Percentiles rank a stretch among this genome's conserved stretches.
phyloP scores from a whole-genome alignment of 306 rosid species.

The Citrullus amarus region DNA sequence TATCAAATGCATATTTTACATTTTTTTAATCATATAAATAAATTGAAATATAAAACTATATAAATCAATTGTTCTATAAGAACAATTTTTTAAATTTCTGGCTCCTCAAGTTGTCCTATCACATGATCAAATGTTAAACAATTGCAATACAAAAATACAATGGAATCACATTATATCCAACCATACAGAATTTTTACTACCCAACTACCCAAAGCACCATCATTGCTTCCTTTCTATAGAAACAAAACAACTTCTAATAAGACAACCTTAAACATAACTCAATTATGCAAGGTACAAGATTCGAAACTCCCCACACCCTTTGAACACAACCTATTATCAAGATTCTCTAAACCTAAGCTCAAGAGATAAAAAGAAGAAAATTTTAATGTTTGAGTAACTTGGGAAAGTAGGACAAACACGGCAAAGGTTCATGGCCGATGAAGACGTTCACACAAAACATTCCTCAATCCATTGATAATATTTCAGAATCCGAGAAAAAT shows the following conservation, averaged over 20 bases:
- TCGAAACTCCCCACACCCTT: too few species aligned
- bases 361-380: not conserved
- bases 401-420: not conserved
- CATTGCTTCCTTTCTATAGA: not conserved
- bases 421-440: not conserved
- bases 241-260: too few species aligned
- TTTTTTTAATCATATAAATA: too few species aligned
- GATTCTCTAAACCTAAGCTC: not conserved
- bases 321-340: not conserved
- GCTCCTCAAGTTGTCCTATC: too few species aligned
- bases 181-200: not conserved
- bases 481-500: not conserved
- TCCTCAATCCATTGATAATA: not conserved
- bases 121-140: too few species aligned
- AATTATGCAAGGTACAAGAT: too few species aligned
- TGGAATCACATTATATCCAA: not conserved
- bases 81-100: too few species aligned
- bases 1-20: not conserved
- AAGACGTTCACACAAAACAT: not conserved
- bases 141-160: too few species aligned
- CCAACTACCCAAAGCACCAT: not conserved
- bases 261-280: too few species aligned
- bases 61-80: not conserved
- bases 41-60: not conserved
- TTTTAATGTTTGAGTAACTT: not conserved